Conservation (phyloP, 768 basidiomycete species). For the Candolleomyces aberdarensis region DNA sequence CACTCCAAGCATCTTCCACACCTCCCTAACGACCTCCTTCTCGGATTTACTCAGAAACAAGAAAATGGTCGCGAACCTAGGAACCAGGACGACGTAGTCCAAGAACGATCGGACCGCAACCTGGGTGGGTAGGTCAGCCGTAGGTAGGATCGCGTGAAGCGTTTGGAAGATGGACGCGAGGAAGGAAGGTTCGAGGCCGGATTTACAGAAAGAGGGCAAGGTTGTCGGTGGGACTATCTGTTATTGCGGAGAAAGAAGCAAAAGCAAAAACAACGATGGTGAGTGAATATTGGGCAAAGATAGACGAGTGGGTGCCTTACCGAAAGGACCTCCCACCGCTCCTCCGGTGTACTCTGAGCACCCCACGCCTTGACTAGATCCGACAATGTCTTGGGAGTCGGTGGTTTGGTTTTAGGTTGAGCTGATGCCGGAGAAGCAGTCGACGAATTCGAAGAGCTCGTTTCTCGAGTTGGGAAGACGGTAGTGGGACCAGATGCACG, state of each 20-base stretch:
- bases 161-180: slow-evolving; percentile 56
- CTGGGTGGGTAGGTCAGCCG: slow-evolving; percentile 15
- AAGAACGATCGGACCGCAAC: slow-evolving; percentile 44
- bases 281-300: background rate
- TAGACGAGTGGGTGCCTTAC: slow-evolving; percentile 34
- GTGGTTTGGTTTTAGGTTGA: background rate
- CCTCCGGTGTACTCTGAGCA: slow-evolving; percentile 30
- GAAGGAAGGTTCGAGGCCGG: slow-evolving; percentile 63
- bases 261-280: background rate
- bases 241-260: too few relatives aligned
- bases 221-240: slow-evolving; percentile 54
- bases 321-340: slow-evolving; percentile 56
- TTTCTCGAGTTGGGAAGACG: slow-evolving; percentile 41
- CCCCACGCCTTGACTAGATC: slow-evolving; percentile 66
- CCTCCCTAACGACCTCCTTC: slow-evolving; percentile 41
- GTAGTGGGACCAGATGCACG: slow-evolving; percentile 58
- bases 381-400: slow-evolving; percentile 46
- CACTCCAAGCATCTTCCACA: slow-evolving; percentile 42
- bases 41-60: slow-evolving; percentile 61
- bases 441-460: background rate
- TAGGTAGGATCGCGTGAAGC: slow-evolving; percentile 33
- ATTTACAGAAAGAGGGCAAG: slow-evolving; percentile 63
- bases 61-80: slow-evolving; percentile 61
- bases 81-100: slow-evolving; percentile 47
- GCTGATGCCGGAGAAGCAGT: background rate